A percentile compares a stretch with the other conserved stretches of the same genome.
Evolutionary conservation across 179 eudicot species (phyloP).

Genomic region (Drosera spatulata): DNA sequence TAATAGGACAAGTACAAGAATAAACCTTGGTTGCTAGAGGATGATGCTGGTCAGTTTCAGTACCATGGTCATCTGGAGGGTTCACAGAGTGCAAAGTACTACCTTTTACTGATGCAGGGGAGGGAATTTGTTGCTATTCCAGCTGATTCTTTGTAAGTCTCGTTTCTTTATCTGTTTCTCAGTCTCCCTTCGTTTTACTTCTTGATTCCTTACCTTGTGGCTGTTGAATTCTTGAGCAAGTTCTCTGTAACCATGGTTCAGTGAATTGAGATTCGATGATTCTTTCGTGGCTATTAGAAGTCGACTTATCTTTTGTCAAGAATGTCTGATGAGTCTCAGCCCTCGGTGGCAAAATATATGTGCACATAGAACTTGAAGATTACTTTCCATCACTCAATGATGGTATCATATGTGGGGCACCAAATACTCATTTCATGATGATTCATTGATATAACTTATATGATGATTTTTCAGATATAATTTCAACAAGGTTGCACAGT

Average conservation of each 20-base stretch:
- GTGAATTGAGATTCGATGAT: no score
- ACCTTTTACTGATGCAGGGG: constrained; percentile 80
- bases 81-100: constrained; percentile 76
- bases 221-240: not conserved
- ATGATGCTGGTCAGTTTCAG: constrained; percentile 86
- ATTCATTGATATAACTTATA: not conserved
- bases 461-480: constrained; percentile 47
- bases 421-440: no score
- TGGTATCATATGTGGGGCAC: not conserved
- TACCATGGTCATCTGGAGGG: constrained; percentile 92
- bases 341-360: no score
- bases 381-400: not conserved
- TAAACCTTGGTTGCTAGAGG: constrained; percentile 95
- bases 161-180: not conserved
- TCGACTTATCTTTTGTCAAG: no score
- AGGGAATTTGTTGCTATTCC: constrained; percentile 97
- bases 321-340: no score
- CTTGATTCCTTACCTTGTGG: not conserved
- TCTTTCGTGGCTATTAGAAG: no score
- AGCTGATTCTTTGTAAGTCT: constrained; percentile 83
- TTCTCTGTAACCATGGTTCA: no score
- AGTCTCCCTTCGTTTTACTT: not conserved
- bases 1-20: constrained; percentile 87
- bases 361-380: not conserved
- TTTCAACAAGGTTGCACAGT: constrained; percentile 90